phyloP scores from a whole-genome alignment of 129 eudicot species.

The Artemisia argyi region DNA sequence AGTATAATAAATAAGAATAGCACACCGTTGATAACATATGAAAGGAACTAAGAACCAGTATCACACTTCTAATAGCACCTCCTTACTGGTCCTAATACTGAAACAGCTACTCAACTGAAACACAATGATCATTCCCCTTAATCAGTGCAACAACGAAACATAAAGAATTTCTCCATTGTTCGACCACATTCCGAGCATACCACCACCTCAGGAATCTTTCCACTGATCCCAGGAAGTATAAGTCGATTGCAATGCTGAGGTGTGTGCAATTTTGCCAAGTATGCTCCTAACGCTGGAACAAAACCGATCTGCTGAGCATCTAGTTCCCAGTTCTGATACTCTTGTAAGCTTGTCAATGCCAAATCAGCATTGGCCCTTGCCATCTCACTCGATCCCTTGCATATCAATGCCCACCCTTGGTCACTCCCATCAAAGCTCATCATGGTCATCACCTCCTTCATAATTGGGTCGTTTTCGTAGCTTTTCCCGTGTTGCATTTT shows the following conservation, averaged over 20 bases:
- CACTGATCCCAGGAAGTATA: slow-evolving; percentile 71
- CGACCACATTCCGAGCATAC: slow-evolving; percentile 81
- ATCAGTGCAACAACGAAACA: slow-evolving; percentile 86
- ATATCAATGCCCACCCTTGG: slow-evolving; percentile 74
- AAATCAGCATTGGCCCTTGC: slow-evolving; percentile 58
- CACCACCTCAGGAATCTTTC: slow-evolving; percentile 75
- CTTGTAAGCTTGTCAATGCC: slow-evolving; percentile 32
- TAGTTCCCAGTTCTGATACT: slow-evolving; percentile 51
- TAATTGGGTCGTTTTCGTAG: slow-evolving; percentile 48
- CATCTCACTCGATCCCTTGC: slow-evolving; percentile 48
- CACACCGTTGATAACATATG: neutral
- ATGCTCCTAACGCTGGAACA: slow-evolving; percentile 53
- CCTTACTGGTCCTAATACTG: slow-evolving; percentile 31
- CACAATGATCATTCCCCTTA: slow-evolving; percentile 20
- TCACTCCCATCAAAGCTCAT: slow-evolving; percentile 81
- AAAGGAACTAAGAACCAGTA: slow-evolving; percentile 11
- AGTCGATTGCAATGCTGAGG: slow-evolving; percentile 77
- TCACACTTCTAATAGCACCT: slow-evolving; percentile 29
- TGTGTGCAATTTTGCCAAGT: slow-evolving; percentile 49
- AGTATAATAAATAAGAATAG: slow-evolving; percentile 10
- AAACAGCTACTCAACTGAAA: slow-evolving; percentile 19
- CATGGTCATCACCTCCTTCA: slow-evolving; percentile 66
- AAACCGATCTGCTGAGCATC: slow-evolving; percentile 53
- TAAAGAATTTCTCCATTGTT: slow-evolving; percentile 76
- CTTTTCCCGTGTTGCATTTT: slow-evolving; percentile 67